Conservation (phyloP, 306 rosid species). For the Glycine latifolia region DNA sequence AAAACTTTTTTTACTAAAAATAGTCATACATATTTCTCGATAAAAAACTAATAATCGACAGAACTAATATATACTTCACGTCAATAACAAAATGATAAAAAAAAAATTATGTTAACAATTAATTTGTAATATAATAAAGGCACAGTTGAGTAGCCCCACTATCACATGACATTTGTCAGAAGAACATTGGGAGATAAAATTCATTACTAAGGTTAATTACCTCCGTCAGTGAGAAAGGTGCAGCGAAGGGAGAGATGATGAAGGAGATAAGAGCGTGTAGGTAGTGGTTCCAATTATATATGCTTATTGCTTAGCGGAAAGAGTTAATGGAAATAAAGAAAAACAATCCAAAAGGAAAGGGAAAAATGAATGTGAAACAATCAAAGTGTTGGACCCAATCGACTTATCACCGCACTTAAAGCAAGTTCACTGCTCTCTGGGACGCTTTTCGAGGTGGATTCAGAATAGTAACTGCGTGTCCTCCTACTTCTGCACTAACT, state of each 20-base stretch:
- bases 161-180: constrained; percentile 89
- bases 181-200: constrained; percentile 18
- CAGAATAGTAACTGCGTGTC: constrained; percentile 28
- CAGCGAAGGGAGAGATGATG: constrained; percentile 17
- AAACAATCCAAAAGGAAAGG: constrained; percentile 19
- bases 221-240: constrained; percentile 38
- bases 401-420: background rate
- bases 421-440: constrained; percentile 20
- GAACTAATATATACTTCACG: too few species aligned
- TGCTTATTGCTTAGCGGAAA: background rate
- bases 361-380: constrained; percentile 4
- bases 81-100: too few species aligned
- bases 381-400: background rate
- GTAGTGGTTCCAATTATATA: constrained; percentile 45
- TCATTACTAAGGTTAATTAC: constrained; percentile 11
- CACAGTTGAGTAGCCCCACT: constrained; percentile 56
- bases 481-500: background rate
- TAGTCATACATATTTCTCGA: too few species aligned
- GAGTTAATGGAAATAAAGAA: background rate
- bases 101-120: too few species aligned
- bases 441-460: constrained; percentile 61
- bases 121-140: constrained; percentile 46
- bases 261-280: constrained; percentile 47
- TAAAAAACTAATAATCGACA: too few species aligned
- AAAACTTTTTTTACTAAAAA: too few species aligned